Percentiles rank a stretch among this genome's conserved stretches.
Evolutionary conservation across 169 alveolate genomes (phyloP).

Genomic region (Eimeria falciformis): DNA sequence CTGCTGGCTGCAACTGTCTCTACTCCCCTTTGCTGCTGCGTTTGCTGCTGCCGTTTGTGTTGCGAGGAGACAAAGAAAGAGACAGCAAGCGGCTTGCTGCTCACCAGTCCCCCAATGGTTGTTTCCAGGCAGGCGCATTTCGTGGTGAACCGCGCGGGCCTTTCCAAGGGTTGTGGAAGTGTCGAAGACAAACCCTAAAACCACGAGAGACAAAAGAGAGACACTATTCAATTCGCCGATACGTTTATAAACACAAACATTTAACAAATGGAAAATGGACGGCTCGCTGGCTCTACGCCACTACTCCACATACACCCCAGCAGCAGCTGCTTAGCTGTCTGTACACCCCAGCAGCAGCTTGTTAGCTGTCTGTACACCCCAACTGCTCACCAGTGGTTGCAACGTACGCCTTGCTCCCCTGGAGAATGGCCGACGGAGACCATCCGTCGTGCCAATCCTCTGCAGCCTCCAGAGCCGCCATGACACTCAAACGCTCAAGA

Average conservation of each 20-base stretch:
- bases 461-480: conserved; percentile 39
- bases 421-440: conserved; percentile 39
- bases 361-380: no score
- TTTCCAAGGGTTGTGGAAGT: conserved; percentile 34
- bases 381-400: conserved; percentile 21
- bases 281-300: no score
- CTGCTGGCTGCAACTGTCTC: no score
- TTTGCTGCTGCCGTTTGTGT: no score
- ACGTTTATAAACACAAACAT: no score
- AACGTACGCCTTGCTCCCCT: not conserved
- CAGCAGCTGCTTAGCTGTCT: no score
- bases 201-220: not conserved
- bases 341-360: no score
- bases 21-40: no score
- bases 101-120: conserved; percentile 60
- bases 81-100: no score
- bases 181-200: conserved; percentile 5
- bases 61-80: not conserved
- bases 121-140: conserved; percentile 42
- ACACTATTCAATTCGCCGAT: not conserved
- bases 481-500: conserved; percentile 23
- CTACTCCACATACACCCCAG: no score
- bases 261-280: no score
- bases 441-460: conserved; percentile 53
- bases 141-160: conserved; percentile 53